These are phyloP conservation scores for Aspergillus sparsus DNA, from an alignment of 495 filamentous ascomycete genomes.

Conservation along the genomic window DNA sequence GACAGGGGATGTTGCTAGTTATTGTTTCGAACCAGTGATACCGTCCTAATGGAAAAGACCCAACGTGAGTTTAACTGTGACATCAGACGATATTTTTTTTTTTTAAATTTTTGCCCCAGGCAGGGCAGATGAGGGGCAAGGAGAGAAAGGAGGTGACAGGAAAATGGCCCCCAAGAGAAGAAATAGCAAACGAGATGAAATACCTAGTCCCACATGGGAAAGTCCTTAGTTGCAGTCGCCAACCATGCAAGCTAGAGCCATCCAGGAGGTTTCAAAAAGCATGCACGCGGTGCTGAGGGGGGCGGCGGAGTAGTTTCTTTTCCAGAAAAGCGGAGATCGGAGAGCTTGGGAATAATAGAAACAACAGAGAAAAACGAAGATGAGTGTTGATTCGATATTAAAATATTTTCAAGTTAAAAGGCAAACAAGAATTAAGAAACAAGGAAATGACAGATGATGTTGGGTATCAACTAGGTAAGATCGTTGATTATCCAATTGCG, in stretches of 20 bases:
- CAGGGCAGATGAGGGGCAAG: slow-evolving; percentile 10
- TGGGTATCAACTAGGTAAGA: slow-evolving; percentile 34
- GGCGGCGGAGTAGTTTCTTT: slow-evolving; percentile 12
- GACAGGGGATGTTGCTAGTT: neutral
- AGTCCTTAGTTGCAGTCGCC: slow-evolving; percentile 29
- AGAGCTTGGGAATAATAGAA: slow-evolving; percentile 2
- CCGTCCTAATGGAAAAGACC: slow-evolving; percentile 8
- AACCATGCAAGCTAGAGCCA: slow-evolving; percentile 31
- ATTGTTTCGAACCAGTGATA: neutral
- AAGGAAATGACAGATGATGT: slow-evolving; percentile 22
- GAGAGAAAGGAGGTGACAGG: slow-evolving; percentile 3
- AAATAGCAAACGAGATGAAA: slow-evolving; percentile 2
- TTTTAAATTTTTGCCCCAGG: neutral
- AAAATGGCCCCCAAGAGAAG: slow-evolving; percentile 1
- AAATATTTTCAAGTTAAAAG: neutral
- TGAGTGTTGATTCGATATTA: slow-evolving; percentile 3
- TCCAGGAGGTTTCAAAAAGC: slow-evolving; percentile 30
- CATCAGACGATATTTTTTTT: neutral
- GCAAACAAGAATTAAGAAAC: slow-evolving; percentile 10
- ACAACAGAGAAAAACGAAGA: slow-evolving; percentile 2
- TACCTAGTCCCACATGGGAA: slow-evolving; percentile 17
- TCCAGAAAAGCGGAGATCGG: slow-evolving; percentile 13
- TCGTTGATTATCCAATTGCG: slow-evolving; percentile 25
- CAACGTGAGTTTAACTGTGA: slow-evolving; percentile 7
- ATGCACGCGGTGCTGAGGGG: slow-evolving; percentile 39